phyloP scores from a whole-genome alignment of 2,329 filamentous ascomycete species.

The Ophiosphaerella korrae region DNA sequence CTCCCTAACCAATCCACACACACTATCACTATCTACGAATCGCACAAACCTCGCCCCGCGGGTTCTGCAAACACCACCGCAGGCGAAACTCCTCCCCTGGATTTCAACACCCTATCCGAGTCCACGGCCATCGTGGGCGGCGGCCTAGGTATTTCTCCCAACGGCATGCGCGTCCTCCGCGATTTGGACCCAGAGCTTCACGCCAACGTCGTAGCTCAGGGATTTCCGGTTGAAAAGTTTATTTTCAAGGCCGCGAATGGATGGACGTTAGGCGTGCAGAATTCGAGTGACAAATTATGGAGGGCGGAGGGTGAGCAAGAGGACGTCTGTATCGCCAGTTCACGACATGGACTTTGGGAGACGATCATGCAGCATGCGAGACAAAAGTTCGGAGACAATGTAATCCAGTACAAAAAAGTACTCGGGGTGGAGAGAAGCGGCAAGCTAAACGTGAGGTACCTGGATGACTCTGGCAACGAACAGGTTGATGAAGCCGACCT shows the following conservation, averaged over 20 bases:
- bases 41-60: constrained; percentile 14
- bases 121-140: constrained; percentile 27
- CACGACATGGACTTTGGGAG: constrained; percentile 32
- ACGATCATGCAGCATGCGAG: constrained; percentile 15
- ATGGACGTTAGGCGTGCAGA: constrained; percentile 21
- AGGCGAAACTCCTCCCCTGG: neutral
- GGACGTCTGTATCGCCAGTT: constrained; percentile 22
- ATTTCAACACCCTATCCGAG: constrained; percentile 11
- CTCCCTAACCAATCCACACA: constrained; percentile 16
- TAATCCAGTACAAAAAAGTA: constrained; percentile 19
- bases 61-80: neutral
- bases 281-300: constrained; percentile 13
- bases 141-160: constrained; percentile 35
- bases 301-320: constrained; percentile 7
- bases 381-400: constrained; percentile 1
- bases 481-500: constrained; percentile 30
- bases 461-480: constrained; percentile 13
- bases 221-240: constrained; percentile 23
- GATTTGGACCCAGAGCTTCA: constrained; percentile 22
- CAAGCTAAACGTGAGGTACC: constrained; percentile 3
- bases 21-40: constrained; percentile 34
- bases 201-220: constrained; percentile 21
- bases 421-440: constrained; percentile 8
- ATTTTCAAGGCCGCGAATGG: constrained; percentile 27
- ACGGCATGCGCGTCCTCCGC: constrained; percentile 30